Evolutionary conservation across 2,329 filamentous ascomycete species (phyloP).

Genomic region (Fusarium lateritium): DNA sequence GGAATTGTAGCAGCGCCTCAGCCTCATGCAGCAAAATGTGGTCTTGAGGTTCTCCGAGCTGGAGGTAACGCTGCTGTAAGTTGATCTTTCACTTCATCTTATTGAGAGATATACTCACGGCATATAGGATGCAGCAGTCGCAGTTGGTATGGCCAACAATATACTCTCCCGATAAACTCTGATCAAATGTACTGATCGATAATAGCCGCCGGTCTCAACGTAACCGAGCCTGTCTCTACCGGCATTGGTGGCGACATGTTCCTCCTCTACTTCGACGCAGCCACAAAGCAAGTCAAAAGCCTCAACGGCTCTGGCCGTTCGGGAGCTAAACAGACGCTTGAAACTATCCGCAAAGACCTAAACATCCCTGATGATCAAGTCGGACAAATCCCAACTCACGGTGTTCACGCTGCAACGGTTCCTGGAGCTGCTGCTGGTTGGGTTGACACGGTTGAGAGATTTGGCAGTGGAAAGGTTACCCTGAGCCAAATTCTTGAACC

Average conservation of each 20-base stretch:
- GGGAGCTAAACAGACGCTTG: slow-evolving; percentile 76
- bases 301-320: slow-evolving; percentile 95
- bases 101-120: slow-evolving; percentile 15
- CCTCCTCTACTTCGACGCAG: slow-evolving; percentile 90
- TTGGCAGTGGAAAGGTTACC: slow-evolving; percentile 88
- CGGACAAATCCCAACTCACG: slow-evolving; percentile 78
- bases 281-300: slow-evolving; percentile 84
- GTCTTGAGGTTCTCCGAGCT: slow-evolving; percentile 84
- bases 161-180: rapidly evolving
- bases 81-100: slow-evolving; percentile 32
- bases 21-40: slow-evolving; percentile 89
- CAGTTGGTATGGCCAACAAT: slow-evolving; percentile 74
- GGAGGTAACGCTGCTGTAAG: slow-evolving; percentile 94
- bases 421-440: slow-evolving; percentile 94
- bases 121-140: slow-evolving; percentile 90
- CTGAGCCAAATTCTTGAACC: slow-evolving; percentile 84
- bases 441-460: slow-evolving; percentile 89
- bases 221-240: slow-evolving; percentile 93
- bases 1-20: slow-evolving; percentile 94
- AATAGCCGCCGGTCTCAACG: slow-evolving; percentile 87
- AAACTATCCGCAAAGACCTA: slow-evolving; percentile 78
- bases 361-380: slow-evolving; percentile 70
- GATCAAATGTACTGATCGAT: background rate
- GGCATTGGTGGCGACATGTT: slow-evolving; percentile 99
- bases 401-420: slow-evolving; percentile 86